Conservation (phyloP, 2,329 filamentous ascomycete genomes). For the Truncatella angustata region DNA sequence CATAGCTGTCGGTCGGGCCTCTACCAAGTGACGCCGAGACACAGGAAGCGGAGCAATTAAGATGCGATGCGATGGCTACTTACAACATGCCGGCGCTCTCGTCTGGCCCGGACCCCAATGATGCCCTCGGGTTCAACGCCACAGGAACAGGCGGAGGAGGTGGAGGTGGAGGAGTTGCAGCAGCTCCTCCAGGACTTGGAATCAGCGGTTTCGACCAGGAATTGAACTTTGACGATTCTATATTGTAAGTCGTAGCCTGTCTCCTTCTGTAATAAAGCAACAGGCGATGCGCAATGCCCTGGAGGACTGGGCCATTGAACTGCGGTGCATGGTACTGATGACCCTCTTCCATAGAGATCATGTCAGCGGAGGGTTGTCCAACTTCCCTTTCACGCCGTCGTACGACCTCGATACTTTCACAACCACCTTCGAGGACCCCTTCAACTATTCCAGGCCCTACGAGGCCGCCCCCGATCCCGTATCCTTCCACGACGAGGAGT, state of each 20-base stretch:
- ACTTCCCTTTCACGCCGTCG: constrained; percentile 51
- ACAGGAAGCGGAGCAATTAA: constrained; percentile 14
- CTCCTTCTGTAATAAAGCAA: too few species aligned
- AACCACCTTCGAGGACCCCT: constrained; percentile 64
- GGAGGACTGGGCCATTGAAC: neutral
- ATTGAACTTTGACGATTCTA: constrained; percentile 53
- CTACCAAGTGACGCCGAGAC: neutral
- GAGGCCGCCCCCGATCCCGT: constrained; percentile 42
- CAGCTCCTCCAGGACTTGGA: constrained; percentile 28
- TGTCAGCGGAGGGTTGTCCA: constrained; percentile 39
- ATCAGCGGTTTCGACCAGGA: constrained; percentile 54
- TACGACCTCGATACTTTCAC: constrained; percentile 63
- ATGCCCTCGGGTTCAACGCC: constrained; percentile 45
- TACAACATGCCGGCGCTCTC: constrained; percentile 51
- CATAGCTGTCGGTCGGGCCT: neutral
- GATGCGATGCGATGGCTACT: constrained; percentile 58
- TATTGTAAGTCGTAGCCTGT: constrained; percentile 44
- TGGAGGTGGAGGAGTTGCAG: too few species aligned
- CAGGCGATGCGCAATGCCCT: neutral
- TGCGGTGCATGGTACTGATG: neutral
- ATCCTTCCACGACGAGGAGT: constrained; percentile 40
- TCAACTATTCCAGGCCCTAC: constrained; percentile 55
- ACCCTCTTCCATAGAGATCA: constrained; percentile 32
- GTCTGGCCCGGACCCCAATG: constrained; percentile 41
- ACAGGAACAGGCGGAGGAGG: neutral